These are phyloP conservation scores for Fusarium tanahbumbuense DNA, from an alignment of 2,329 filamentous ascomycete species.

Conservation along the genomic window DNA sequence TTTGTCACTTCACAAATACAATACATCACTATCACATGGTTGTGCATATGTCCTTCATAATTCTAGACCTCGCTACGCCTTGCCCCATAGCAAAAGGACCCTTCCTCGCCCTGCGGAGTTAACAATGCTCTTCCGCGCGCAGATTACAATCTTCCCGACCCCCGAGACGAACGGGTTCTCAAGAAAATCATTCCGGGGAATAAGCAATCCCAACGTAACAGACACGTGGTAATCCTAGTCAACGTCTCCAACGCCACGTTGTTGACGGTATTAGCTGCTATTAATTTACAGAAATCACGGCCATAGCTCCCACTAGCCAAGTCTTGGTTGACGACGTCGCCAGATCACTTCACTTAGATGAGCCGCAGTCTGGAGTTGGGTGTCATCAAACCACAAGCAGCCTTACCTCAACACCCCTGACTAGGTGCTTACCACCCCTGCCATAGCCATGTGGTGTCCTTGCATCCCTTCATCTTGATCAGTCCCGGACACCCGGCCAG, in stretches of 20 bases:
- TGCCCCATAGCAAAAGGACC: constrained; percentile 13
- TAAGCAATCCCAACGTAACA: constrained; percentile 19
- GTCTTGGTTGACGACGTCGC: background rate
- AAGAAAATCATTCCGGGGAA: constrained; percentile 15
- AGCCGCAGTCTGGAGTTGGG: background rate
- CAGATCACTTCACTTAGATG: background rate
- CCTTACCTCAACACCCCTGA: constrained; percentile 11
- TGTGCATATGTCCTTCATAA: background rate
- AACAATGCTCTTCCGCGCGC: constrained; percentile 7
- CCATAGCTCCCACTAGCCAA: background rate
- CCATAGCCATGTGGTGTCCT: constrained; percentile 36
- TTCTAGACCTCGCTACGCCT: background rate
- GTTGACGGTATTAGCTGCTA: background rate
- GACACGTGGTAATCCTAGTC: constrained; percentile 6
- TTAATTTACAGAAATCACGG: background rate
- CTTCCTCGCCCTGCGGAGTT: constrained; percentile 20
- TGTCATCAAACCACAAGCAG: constrained; percentile 5
- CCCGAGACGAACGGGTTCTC: constrained; percentile 1
- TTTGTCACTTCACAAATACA: background rate
- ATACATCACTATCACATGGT: constrained; percentile 1
- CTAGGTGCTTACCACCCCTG: constrained; percentile 31
- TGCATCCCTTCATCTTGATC: constrained; percentile 18
- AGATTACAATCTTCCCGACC: constrained; percentile 15
- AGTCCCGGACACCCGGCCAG: constrained; percentile 9
- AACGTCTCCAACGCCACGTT: background rate